These are phyloP conservation scores for Pythium biforme DNA, from an alignment of 352 stramenopile species.

Conservation along the genomic window DNA sequence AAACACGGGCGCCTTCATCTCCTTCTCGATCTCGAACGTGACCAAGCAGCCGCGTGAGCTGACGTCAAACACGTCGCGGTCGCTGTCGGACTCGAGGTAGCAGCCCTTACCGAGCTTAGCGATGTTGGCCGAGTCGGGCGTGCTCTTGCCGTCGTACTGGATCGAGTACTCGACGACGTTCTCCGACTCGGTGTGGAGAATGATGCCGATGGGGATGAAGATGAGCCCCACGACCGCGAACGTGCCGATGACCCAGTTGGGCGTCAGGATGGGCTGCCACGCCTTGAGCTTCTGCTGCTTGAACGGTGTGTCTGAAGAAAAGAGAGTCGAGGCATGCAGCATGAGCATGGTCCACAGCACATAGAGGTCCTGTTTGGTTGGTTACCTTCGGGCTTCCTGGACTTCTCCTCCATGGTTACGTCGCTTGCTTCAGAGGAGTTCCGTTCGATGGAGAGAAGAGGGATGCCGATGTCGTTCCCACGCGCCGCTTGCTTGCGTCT, in stretches of 20 bases:
- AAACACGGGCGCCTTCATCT: conserved; percentile 96
- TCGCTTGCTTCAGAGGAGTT: conserved; percentile 3
- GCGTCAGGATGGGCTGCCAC: conserved; percentile 97
- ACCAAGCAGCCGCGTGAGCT: conserved; percentile 66
- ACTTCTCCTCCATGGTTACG: conserved; percentile 79
- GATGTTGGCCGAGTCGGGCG: conserved; percentile 57
- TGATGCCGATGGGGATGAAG: conserved; percentile 94
- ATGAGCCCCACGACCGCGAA: conserved; percentile 94
- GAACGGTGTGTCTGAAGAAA: conserved; percentile 71
- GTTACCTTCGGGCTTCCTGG: conserved; percentile 79
- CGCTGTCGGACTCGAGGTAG: conserved; percentile 49
- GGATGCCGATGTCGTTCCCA: background rate
- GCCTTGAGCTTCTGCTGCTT: conserved; percentile 91
- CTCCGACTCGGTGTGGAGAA: conserved; percentile 84
- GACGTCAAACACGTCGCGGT: conserved; percentile 72
- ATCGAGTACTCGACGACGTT: conserved; percentile 90
- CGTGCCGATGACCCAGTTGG: conserved; percentile 93
- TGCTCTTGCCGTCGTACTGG: conserved; percentile 81
- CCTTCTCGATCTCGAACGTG: conserved; percentile 84
- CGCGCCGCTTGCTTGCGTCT: background rate
- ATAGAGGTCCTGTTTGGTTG: background rate
- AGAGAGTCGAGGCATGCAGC: too few species aligned
- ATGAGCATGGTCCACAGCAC: too few species aligned
- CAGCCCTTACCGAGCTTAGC: conserved; percentile 57
- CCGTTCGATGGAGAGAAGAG: background rate